Evolutionary conservation across 1,284 basidiomycete genomes (phyloP).

Genomic region (Cryptococcus sp.): DNA sequence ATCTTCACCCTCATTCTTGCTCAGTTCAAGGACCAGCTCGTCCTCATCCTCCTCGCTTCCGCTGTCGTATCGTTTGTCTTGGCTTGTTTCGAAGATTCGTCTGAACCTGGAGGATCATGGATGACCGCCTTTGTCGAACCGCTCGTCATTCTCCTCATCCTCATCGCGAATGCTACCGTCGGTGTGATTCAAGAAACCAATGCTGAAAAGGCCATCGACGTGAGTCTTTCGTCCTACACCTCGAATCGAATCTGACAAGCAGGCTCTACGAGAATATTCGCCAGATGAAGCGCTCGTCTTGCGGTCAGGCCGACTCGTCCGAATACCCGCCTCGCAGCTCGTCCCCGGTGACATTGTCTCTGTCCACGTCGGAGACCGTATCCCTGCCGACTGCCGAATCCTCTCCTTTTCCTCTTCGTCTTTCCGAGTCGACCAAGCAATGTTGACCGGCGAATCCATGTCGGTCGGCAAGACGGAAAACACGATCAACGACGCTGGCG

Average conservation of each 20-base stretch:
- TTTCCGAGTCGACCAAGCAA: constrained; percentile 89
- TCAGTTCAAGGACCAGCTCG: constrained; percentile 96
- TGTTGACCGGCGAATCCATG: constrained; percentile 85
- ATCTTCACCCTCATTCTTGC: constrained; percentile 90
- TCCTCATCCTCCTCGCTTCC: constrained; percentile 85
- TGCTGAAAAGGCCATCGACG: constrained; percentile 91
- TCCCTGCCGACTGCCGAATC: constrained; percentile 87
- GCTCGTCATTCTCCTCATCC: constrained; percentile 83
- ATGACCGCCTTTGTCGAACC: constrained; percentile 83
- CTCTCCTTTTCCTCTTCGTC: constrained; percentile 75
- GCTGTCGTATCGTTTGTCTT: constrained; percentile 85
- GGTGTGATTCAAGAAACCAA: constrained; percentile 93
- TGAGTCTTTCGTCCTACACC: constrained; percentile 49
- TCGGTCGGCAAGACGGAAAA: constrained; percentile 75
- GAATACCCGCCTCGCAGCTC: constrained; percentile 75
- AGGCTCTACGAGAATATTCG: constrained; percentile 91
- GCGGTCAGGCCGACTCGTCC: constrained; percentile 63
- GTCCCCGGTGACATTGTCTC: constrained; percentile 90
- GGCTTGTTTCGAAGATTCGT: constrained; percentile 72
- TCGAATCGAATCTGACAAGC: neutral
- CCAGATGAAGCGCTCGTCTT: constrained; percentile 90
- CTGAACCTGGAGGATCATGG: constrained; percentile 55
- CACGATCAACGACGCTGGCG: constrained; percentile 61
- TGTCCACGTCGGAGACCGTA: constrained; percentile 85
- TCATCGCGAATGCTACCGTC: constrained; percentile 87